Percentiles rank a stretch among this genome's conserved stretches.
These are phyloP conservation scores for Pseudogymnoascus sp. DNA, from an alignment of 2,329 filamentous ascomycete species.

Conservation along the genomic window DNA sequence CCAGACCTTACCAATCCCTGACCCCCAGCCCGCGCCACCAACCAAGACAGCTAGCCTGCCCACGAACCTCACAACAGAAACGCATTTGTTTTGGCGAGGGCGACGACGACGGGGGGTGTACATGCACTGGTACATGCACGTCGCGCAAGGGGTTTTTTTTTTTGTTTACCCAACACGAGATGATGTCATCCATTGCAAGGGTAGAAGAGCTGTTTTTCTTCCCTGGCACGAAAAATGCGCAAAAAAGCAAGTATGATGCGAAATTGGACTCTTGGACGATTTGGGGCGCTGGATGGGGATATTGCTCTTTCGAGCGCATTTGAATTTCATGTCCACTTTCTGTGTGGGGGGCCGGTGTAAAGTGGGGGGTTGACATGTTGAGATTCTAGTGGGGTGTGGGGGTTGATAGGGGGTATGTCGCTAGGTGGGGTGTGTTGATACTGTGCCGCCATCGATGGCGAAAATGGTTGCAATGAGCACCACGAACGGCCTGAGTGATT, in stretches of 20 bases:
- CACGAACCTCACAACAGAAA: not conserved
- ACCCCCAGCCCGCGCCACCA: not conserved
- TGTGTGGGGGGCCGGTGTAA: not conserved
- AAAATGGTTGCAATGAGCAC: not conserved
- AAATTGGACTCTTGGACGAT: not conserved
- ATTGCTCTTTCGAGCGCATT: not conserved
- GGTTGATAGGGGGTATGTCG: not conserved
- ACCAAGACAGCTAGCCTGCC: not conserved
- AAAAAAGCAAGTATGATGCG: not conserved
- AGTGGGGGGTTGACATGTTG: conserved; percentile 5
- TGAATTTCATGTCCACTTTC: not conserved
- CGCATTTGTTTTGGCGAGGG: not conserved
- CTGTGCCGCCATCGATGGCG: conserved; percentile 5
- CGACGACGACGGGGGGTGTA: not conserved
- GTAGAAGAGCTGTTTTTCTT: not conserved
- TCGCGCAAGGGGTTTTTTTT: not conserved
- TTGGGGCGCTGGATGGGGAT: not conserved
- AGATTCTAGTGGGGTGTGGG: conserved; percentile 6
- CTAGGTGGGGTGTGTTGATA: not conserved
- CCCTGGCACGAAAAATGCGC: not conserved
- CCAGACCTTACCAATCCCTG: not conserved
- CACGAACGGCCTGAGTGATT: not conserved
- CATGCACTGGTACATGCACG: not conserved
- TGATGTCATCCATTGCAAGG: not conserved
- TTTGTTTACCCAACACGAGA: not conserved